Evolutionary conservation across 306 rosid species (phyloP).

Genomic region (Prosopis cineraria): DNA sequence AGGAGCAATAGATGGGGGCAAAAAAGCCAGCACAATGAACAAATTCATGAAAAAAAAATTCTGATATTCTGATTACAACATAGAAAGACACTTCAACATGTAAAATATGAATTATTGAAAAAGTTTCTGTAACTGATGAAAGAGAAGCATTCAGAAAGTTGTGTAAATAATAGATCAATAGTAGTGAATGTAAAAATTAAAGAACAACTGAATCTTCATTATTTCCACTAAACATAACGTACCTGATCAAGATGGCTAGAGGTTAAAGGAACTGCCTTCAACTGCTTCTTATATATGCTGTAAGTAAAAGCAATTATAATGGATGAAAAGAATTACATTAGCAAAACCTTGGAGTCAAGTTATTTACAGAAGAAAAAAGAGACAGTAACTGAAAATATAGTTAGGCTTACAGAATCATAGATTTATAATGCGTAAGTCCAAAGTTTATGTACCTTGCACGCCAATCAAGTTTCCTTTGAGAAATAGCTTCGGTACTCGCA

Average conservation of each 20-base stretch:
- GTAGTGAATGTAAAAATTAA: background rate
- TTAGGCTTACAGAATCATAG: background rate
- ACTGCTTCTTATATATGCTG: background rate
- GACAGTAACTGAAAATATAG: background rate
- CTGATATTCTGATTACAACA: background rate
- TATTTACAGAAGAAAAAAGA: background rate
- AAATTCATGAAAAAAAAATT: background rate
- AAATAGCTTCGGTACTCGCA: slow-evolving; percentile 40
- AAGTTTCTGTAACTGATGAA: background rate
- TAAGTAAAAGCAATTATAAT: background rate
- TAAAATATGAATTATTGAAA: background rate
- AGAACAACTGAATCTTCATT: background rate
- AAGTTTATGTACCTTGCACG: slow-evolving; percentile 48
- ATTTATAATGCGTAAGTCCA: background rate
- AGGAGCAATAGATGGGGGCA: background rate
- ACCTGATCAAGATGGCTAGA: background rate
- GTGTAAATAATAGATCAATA: background rate
- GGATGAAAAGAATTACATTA: background rate
- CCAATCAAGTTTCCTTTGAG: slow-evolving; percentile 59
- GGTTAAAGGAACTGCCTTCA: background rate
- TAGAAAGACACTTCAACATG: background rate
- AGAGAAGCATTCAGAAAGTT: background rate
- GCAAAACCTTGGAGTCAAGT: background rate
- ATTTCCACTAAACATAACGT: background rate
- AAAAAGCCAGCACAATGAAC: background rate